Percentiles rank a stretch among this genome's conserved stretches.
phyloP scores from a whole-genome alignment of 176 grass and related monocot genomes.

The Puya raimondii region DNA sequence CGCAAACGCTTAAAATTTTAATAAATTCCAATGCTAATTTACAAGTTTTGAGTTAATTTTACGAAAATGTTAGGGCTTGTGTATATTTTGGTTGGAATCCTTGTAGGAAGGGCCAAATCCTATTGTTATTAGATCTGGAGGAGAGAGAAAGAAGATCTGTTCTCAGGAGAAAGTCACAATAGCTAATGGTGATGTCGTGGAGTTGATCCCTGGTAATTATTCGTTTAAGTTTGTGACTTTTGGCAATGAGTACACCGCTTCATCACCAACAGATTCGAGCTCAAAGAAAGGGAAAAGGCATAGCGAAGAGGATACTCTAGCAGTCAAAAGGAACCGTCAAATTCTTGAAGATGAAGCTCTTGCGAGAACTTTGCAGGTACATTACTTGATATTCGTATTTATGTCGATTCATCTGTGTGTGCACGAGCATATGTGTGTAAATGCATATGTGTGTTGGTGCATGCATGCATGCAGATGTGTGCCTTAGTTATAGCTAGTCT shows the following conservation, averaged over 20 bases:
- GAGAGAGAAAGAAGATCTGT: conserved; percentile 57
- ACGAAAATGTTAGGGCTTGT: neutral
- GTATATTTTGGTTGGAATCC: neutral
- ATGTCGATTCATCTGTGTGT: neutral
- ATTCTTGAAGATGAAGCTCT: conserved; percentile 58
- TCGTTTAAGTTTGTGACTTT: conserved; percentile 41
- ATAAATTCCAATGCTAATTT: neutral
- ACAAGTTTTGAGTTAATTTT: neutral
- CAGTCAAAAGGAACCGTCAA: conserved; percentile 50
- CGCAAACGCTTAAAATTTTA: conserved; percentile 7
- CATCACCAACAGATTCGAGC: conserved; percentile 13
- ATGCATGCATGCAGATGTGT: too few species aligned
- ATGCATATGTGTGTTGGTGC: too few species aligned
- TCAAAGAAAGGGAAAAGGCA: conserved; percentile 65
- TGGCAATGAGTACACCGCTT: conserved; percentile 21
- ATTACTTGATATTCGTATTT: neutral
- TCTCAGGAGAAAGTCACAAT: conserved; percentile 48
- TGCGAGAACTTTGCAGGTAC: conserved; percentile 56
- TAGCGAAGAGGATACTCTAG: conserved; percentile 22
- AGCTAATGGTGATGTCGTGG: conserved; percentile 58
- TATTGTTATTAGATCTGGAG: conserved; percentile 45
- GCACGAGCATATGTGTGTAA: too few species aligned
- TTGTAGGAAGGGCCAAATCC: conserved; percentile 87
- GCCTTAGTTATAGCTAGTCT: too few species aligned
- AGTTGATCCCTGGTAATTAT: conserved; percentile 75